phyloP scores from a whole-genome alignment of 495 filamentous ascomycete species.

The Lindgomyces ingoldianus region DNA sequence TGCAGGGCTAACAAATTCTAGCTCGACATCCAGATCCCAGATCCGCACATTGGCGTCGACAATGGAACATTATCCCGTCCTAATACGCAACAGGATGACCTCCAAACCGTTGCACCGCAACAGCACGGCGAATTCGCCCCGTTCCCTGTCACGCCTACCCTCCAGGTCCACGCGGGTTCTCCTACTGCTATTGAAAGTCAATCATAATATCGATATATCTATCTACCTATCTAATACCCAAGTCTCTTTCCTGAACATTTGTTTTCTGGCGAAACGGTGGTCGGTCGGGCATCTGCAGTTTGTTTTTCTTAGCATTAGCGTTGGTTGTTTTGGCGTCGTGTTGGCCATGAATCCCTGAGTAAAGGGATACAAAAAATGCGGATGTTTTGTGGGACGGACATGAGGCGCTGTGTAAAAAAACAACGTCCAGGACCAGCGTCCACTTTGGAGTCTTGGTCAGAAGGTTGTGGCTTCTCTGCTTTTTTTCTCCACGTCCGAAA shows the following conservation, averaged over 20 bases:
- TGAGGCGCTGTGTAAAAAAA: too few relatives aligned
- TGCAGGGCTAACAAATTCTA: conserved; percentile 34
- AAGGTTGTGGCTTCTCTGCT: background rate
- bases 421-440: too few relatives aligned
- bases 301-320: conserved; percentile 1
- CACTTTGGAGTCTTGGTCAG: background rate
- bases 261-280: background rate
- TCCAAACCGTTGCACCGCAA: background rate
- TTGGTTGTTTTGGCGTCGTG: too few relatives aligned
- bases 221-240: background rate
- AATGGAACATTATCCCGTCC: conserved; percentile 9
- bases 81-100: conserved; percentile 24
- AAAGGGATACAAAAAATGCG: too few relatives aligned
- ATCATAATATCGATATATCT: too few relatives aligned
- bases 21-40: conserved; percentile 83
- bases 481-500: background rate
- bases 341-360: too few relatives aligned
- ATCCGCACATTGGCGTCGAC: conserved; percentile 65
- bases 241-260: background rate
- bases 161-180: conserved; percentile 18
- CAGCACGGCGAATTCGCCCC: conserved; percentile 14
- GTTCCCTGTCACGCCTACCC: conserved; percentile 20
- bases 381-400: too few relatives aligned
- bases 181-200: conserved; percentile 14
- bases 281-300: background rate